A percentile compares a stretch with the other conserved stretches of the same genome.
These are phyloP conservation scores for Oligophagozyma castellii DNA, from an alignment of 1,139 yeast species.

Conservation along the genomic window DNA sequence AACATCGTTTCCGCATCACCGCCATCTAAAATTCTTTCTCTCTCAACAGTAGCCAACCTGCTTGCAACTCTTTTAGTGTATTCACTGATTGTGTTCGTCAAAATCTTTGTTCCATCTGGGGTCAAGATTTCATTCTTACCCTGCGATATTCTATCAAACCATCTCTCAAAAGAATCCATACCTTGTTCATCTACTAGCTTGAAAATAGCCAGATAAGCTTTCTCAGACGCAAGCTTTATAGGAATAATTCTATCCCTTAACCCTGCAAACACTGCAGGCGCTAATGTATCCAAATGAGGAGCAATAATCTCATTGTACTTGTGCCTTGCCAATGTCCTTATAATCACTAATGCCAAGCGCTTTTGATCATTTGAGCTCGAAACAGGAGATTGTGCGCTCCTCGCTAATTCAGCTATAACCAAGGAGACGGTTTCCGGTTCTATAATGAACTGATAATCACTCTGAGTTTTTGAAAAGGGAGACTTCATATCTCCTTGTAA, in stretches of 20 bases:
- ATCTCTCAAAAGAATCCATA: constrained; percentile 40
- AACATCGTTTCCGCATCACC: constrained; percentile 81
- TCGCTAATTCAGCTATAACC: constrained; percentile 38
- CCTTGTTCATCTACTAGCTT: constrained; percentile 58
- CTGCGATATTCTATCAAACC: constrained; percentile 33
- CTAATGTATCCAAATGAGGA: constrained; percentile 44
- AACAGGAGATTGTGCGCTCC: constrained; percentile 36
- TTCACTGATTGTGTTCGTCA: constrained; percentile 67
- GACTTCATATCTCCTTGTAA: constrained; percentile 32
- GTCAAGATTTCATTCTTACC: constrained; percentile 25
- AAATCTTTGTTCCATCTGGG: constrained; percentile 37
- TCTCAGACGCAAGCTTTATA: constrained; percentile 87
- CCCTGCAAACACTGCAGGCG: constrained; percentile 66
- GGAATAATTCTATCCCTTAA: constrained; percentile 82
- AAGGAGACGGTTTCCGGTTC: constrained; percentile 27
- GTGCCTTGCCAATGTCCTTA: constrained; percentile 60
- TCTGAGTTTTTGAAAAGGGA: constrained; percentile 24
- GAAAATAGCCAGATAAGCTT: constrained; percentile 67
- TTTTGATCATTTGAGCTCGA: constrained; percentile 67
- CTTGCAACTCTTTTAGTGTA: constrained; percentile 79
- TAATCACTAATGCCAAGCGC: constrained; percentile 61
- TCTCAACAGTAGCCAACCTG: constrained; percentile 71
- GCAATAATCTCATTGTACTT: constrained; percentile 36
- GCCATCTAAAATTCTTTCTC: constrained; percentile 78
- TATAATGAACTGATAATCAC: constrained; percentile 26